Base-by-base conservation (phyloP, 2,329 filamentous ascomycete genomes). In the Coleophoma cylindrospora region DNA sequence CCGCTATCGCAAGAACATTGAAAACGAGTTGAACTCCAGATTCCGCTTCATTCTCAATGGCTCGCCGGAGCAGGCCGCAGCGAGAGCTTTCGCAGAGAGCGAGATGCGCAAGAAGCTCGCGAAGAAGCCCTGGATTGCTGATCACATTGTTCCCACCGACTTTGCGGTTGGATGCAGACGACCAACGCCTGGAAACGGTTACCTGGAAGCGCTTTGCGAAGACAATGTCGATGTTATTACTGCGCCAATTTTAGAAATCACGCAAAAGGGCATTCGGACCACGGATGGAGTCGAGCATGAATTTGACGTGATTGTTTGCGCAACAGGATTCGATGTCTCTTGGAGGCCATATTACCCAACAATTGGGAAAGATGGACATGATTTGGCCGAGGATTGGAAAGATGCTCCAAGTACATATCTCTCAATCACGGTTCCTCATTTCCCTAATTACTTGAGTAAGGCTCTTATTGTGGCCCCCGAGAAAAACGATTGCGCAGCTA, bases 141-240 rank as follows among this genome's bases (percentile, higher is more conserved):
- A 57, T 21, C 34, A 34, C 7, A 56, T 56, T 51, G 41, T 58
- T 50, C 92, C 92, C 4, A 96, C 89, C 12, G 96, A 87, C 65
- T 82, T 89, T 36, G 91, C 91, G 4, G 92, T 96, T 5, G 92
- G 92, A 61, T 96, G 90, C 3, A 88, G 83, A 44, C 82, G 81
- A 36, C 84, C 84, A 68, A 95, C 90, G 19, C 70, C 70, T 1
- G 68, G 69, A 15, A 66, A 68, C 34, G 68, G 66, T 40, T 73
- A 70, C 52, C 64, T 72, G 10, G 67, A 71, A 53, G 61, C 68
- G 6, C 59, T 73, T 13, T 66, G 64, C 45, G 68, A 71, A 50
- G 59, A 64, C 15, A 73, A 73, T 43, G 41, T 57, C 49, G 40
- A 57, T 50, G 54, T 54, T 27, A 52, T 51, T 8, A 17, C 14